Percentiles rank a stretch among this genome's conserved stretches.
Evolutionary conservation across 73 alveolate species (phyloP).

Genomic region (Uronychia setigera): DNA sequence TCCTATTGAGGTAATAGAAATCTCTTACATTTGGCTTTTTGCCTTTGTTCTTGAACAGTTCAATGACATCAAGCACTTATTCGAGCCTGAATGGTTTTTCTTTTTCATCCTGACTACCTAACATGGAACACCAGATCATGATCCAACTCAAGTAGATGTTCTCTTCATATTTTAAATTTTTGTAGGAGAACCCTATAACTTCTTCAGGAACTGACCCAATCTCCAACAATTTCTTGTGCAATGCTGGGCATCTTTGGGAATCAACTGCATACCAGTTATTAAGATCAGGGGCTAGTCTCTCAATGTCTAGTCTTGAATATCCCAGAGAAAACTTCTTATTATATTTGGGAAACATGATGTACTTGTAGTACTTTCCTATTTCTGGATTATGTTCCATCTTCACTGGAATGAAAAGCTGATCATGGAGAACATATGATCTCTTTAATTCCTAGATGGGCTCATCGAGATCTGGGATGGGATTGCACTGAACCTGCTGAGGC

Average conservation of each 20-base stretch:
- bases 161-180: slow-evolving; percentile 12
- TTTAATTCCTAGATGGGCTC: not conserved
- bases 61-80: slow-evolving; percentile 38
- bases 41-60: slow-evolving; percentile 20
- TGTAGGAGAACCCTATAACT: not conserved
- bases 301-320: not conserved
- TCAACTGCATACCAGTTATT: not conserved
- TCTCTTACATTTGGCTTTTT: slow-evolving; percentile 32
- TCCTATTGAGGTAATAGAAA: not conserved
- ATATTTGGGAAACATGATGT: not conserved
- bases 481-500: not conserved
- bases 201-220: no score
- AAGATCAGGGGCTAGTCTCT: not conserved
- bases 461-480: not conserved
- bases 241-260: no score
- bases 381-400: not conserved
- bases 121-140: slow-evolving; percentile 34
- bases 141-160: slow-evolving; percentile 43
- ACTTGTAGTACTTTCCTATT: not conserved
- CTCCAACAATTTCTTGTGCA: no score
- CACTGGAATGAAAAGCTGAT: not conserved
- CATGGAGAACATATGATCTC: not conserved
- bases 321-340: not conserved
- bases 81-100: slow-evolving; percentile 44
- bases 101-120: slow-evolving; percentile 22